Conservation (phyloP, 1,139 yeast species). For the Yamadazyma epiphylla region DNA sequence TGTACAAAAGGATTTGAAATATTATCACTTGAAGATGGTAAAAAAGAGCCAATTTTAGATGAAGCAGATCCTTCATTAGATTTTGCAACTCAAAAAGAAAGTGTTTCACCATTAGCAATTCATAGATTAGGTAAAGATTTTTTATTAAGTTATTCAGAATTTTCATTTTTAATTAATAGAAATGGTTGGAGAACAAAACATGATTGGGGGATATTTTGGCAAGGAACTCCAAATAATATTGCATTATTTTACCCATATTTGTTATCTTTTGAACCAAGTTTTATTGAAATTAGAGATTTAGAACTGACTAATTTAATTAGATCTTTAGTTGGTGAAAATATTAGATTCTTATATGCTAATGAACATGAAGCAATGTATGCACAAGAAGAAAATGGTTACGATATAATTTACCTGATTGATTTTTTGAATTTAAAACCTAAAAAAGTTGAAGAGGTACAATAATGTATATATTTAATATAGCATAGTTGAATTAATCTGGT, state of each 20-base stretch:
- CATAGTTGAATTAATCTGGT: too few species aligned
- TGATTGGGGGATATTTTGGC: constrained; percentile 96
- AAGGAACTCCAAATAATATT: constrained; percentile 88
- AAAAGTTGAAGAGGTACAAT: constrained; percentile 3
- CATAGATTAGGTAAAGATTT: constrained; percentile 88
- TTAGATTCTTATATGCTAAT: constrained; percentile 80
- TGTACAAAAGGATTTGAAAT: constrained; percentile 96
- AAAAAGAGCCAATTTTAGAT: constrained; percentile 75
- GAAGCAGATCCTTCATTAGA: constrained; percentile 97
- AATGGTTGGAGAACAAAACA: constrained; percentile 97
- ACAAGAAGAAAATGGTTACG: constrained; percentile 87
- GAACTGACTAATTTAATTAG: constrained; percentile 82
- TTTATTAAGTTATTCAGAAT: constrained; percentile 82
- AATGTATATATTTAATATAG: constrained; percentile 1
- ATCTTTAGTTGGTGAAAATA: constrained; percentile 93
- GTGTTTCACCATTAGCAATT: constrained; percentile 82
- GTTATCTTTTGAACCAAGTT: constrained; percentile 83
- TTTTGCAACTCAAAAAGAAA: constrained; percentile 84
- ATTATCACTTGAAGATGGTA: constrained; percentile 74
- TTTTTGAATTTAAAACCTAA: constrained; percentile 57
- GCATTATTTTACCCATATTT: constrained; percentile 93
- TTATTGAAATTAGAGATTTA: constrained; percentile 89
- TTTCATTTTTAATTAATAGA: constrained; percentile 88
- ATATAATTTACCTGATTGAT: constrained; percentile 86
- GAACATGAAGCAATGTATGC: constrained; percentile 94